A percentile compares a stretch with the other conserved stretches of the same genome.
Evolutionary conservation across 1,284 basidiomycete species (phyloP).

Genomic region (Ustilago hordei): DNA sequence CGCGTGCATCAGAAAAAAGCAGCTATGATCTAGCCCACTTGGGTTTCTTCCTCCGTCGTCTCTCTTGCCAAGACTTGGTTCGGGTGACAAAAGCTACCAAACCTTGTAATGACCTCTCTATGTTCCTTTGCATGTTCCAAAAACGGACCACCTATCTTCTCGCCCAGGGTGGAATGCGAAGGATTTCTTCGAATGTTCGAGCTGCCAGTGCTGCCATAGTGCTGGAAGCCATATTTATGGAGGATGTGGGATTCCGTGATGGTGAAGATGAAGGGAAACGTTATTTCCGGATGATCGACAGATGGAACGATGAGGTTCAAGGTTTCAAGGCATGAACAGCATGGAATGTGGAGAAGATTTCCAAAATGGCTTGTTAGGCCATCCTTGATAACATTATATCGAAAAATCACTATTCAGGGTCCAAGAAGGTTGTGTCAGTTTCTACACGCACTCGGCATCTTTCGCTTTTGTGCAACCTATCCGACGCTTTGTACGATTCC

Average conservation of each 20-base stretch:
- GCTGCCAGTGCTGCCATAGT: conserved; percentile 16
- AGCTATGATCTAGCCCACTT: conserved; percentile 33
- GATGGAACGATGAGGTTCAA: not conserved
- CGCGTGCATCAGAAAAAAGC: no score
- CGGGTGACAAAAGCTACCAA: conserved; percentile 42
- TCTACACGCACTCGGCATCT: conserved; percentile 12
- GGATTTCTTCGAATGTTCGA: conserved; percentile 31
- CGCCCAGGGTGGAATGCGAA: conserved; percentile 25
- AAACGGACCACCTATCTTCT: conserved; percentile 29
- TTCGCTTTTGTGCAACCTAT: not conserved
- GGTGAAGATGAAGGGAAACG: not conserved
- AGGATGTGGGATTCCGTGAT: not conserved
- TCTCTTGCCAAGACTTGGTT: conserved; percentile 29
- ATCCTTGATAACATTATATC: not conserved
- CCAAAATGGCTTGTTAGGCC: not conserved
- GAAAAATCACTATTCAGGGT: conserved; percentile 5
- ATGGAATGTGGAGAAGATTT: conserved; percentile 9
- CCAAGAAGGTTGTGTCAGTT: conserved; percentile 11
- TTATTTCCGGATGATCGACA: not conserved
- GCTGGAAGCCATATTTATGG: not conserved
- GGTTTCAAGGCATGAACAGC: not conserved
- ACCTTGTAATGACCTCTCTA: conserved; percentile 27
- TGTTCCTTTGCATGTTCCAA: conserved; percentile 29
- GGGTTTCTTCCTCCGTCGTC: conserved; percentile 33
- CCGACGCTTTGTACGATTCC: not conserved